A percentile compares a stretch with the other conserved stretches of the same genome.
These are phyloP conservation scores for Aspergillus caelatus DNA, from an alignment of 2,329 filamentous ascomycete genomes.

Conservation along the genomic window DNA sequence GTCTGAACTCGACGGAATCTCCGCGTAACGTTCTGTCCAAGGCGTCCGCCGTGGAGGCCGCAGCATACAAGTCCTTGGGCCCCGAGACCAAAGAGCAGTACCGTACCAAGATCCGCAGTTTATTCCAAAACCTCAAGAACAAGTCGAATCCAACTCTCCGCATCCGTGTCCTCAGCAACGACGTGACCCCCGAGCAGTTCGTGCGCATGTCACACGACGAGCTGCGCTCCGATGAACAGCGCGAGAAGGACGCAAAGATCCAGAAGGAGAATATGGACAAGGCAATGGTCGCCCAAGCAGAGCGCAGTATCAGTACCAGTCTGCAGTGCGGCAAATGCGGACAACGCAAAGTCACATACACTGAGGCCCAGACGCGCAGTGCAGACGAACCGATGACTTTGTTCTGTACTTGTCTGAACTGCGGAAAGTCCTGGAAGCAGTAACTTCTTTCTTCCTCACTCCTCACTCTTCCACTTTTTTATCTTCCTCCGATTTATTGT, in stretches of 20 bases:
- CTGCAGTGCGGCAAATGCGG: slow-evolving; percentile 91
- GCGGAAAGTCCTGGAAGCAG: slow-evolving; percentile 52
- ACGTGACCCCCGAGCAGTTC: slow-evolving; percentile 72
- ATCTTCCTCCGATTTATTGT: not conserved
- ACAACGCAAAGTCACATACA: slow-evolving; percentile 92
- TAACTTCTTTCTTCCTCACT: slow-evolving; percentile 24
- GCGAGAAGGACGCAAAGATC: slow-evolving; percentile 73
- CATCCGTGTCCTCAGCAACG: slow-evolving; percentile 71
- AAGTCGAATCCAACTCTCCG: slow-evolving; percentile 81
- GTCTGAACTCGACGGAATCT: slow-evolving; percentile 62
- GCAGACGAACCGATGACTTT: slow-evolving; percentile 81
- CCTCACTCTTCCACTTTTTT: not conserved
- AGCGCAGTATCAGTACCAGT: slow-evolving; percentile 86
- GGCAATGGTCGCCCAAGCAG: slow-evolving; percentile 88
- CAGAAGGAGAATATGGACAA: slow-evolving; percentile 95
- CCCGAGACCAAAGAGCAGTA: slow-evolving; percentile 74
- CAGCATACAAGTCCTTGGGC: slow-evolving; percentile 70
- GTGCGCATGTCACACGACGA: slow-evolving; percentile 88
- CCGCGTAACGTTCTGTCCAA: slow-evolving; percentile 68
- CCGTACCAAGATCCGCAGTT: slow-evolving; percentile 83
- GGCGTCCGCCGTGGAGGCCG: slow-evolving; percentile 73
- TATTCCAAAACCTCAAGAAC: slow-evolving; percentile 94
- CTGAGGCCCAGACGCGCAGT: slow-evolving; percentile 90
- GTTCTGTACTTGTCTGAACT: slow-evolving; percentile 52
- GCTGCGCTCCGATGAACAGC: slow-evolving; percentile 83